Conservation (phyloP, 352 stramenopile genomes). For the Thalassiosira delicatula region DNA sequence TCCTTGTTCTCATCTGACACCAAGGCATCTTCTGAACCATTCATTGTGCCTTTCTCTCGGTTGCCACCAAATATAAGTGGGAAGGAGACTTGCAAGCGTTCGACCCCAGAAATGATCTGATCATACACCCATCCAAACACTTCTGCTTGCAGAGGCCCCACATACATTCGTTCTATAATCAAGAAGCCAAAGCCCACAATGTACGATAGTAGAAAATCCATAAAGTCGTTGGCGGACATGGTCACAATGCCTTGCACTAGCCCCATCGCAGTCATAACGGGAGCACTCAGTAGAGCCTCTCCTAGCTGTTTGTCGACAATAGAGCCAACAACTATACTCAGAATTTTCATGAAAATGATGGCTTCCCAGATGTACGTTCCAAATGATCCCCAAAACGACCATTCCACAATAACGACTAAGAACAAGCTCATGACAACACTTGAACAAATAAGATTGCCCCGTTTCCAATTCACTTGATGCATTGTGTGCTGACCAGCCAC, state of each 20-base stretch:
- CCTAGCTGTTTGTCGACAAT: conserved; percentile 91
- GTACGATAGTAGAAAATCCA: conserved; percentile 95
- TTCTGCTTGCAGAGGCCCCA: conserved; percentile 87
- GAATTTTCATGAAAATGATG: conserved; percentile 91
- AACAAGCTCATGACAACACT: conserved; percentile 91
- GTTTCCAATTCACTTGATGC: conserved; percentile 92
- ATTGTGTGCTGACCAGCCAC: conserved; percentile 87
- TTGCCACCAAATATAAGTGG: conserved; percentile 24
- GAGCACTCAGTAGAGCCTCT: conserved; percentile 90
- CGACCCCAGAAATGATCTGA: conserved; percentile 8
- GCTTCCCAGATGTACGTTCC: conserved; percentile 95
- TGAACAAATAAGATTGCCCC: conserved; percentile 94
- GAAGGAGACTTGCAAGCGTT: conserved; percentile 6
- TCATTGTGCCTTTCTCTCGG: conserved; percentile 10
- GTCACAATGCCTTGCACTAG: conserved; percentile 92
- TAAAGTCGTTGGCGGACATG: conserved; percentile 94
- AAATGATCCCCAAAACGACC: conserved; percentile 95
- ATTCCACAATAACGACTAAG: conserved; percentile 93
- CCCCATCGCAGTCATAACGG: conserved; percentile 89
- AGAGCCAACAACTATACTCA: conserved; percentile 88
- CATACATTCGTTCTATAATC: conserved; percentile 91
- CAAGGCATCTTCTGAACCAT: conserved; percentile 30
- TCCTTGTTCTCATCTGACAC: conserved; percentile 59
- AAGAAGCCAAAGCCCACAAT: conserved; percentile 94
- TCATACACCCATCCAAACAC: conserved; percentile 68